Evolutionary conservation across 108 stramenopile genomes (phyloP).

Genomic region (Cyclotella distinguenda): DNA sequence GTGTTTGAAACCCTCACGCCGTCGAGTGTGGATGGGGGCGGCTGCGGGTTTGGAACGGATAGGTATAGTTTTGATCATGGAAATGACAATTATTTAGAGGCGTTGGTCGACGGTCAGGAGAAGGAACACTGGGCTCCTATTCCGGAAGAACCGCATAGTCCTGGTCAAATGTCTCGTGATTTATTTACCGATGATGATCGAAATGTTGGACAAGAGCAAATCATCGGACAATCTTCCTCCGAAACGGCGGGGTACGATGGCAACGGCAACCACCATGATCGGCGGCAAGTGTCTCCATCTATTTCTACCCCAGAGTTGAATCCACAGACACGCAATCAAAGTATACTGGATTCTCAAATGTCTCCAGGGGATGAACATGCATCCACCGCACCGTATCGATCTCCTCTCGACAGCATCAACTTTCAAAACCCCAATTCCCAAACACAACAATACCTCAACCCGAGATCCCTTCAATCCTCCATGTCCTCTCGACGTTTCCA

Average conservation of each 20-base stretch:
- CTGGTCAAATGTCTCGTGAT: not conserved
- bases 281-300: too few species aligned
- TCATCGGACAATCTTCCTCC: conserved; percentile 16
- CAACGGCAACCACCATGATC: too few species aligned
- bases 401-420: conserved; percentile 15
- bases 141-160: conserved; percentile 20
- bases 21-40: not conserved
- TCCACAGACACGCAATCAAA: not conserved
- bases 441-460: not conserved
- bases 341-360: not conserved
- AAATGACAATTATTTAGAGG: not conserved
- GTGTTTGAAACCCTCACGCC: conserved; percentile 4
- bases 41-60: conserved; percentile 5
- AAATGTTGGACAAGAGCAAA: not conserved
- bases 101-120: not conserved
- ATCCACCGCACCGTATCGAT: too few species aligned
- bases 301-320: too few species aligned
- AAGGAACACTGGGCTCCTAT: conserved; percentile 26
- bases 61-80: conserved; percentile 1
- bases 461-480: not conserved
- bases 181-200: not conserved
- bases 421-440: conserved; percentile 11
- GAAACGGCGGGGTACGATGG: not conserved
- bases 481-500: not conserved
- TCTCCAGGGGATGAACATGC: too few species aligned